Conservation (phyloP, 371 early-diverging fungal species). For the Phascolomyces articulosus region DNA sequence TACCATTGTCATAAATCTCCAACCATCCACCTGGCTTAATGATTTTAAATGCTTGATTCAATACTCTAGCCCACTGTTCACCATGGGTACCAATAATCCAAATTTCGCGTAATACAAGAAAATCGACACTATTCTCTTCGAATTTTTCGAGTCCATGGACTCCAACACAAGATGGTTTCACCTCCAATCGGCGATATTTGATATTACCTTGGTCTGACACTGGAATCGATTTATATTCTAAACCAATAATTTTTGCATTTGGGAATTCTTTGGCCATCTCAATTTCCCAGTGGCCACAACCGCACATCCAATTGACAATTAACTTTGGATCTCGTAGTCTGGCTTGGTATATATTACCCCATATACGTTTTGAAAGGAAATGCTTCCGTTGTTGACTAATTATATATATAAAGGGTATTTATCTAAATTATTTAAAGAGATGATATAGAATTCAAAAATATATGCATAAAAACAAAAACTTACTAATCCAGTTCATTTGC, state of each 20-base stretch:
- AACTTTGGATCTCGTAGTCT: not conserved
- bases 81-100: conserved; percentile 4
- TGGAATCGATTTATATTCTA: conserved; percentile 4
- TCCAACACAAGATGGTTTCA: not conserved
- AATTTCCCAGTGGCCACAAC: conserved; percentile 4
- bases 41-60: not conserved
- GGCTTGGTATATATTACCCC: not conserved
- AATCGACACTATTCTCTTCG: conserved; percentile 2
- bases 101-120: not conserved
- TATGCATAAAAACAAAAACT: not conserved
- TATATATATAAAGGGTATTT: too few species aligned
- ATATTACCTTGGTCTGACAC: not conserved
- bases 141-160: conserved; percentile 5
- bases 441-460: not conserved
- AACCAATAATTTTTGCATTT: not conserved
- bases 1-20: conserved; percentile 9
- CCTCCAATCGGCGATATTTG: not conserved
- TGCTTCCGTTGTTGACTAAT: conserved; percentile 3
- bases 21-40: conserved; percentile 12
- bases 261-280: conserved; percentile 3
- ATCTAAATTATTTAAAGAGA: not conserved
- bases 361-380: not conserved
- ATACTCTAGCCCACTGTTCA: not conserved
- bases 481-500: not conserved
- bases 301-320: conserved; percentile 6